These are phyloP conservation scores for Geotrichum phurueaensis DNA, from an alignment of 1,139 yeast genomes.

Conservation along the genomic window DNA sequence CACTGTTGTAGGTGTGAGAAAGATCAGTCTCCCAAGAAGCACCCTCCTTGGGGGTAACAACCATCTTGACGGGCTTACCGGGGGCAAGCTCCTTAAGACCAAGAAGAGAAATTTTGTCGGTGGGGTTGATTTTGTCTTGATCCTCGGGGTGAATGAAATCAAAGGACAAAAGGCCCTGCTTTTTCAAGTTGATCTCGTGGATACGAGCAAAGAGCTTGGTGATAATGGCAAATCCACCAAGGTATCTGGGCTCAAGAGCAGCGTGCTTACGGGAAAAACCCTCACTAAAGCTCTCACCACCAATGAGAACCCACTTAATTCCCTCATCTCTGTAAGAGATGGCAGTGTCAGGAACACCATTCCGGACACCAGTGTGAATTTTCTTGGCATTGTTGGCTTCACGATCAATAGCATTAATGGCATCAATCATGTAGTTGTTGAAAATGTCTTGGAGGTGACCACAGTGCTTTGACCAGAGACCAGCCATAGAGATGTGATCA, in stretches of 20 bases:
- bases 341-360: constrained; percentile 95
- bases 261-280: constrained; percentile 99
- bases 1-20: constrained; percentile 94
- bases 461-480: constrained; percentile 98
- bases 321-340: constrained; percentile 91
- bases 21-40: constrained; percentile 78
- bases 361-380: constrained; percentile 83
- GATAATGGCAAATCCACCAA: no score
- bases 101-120: constrained; percentile 75
- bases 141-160: constrained; percentile 86
- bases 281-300: constrained; percentile 97
- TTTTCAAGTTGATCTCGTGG: constrained; percentile 83
- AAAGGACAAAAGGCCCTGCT: constrained; percentile 94
- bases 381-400: constrained; percentile 90
- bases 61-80: constrained; percentile 81
- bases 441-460: constrained; percentile 96
- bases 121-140: constrained; percentile 70
- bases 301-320: constrained; percentile 86
- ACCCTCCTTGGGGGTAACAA: constrained; percentile 87
- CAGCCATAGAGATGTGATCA: constrained; percentile 97
- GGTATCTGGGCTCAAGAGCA: constrained; percentile 88
- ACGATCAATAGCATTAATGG: constrained; percentile 93
- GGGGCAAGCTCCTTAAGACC: constrained; percentile 87
- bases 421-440: constrained; percentile 92
- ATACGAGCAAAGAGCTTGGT: constrained; percentile 98